phyloP scores from a whole-genome alignment of 495 filamentous ascomycete genomes.

The Articulospora tetracladia region DNA sequence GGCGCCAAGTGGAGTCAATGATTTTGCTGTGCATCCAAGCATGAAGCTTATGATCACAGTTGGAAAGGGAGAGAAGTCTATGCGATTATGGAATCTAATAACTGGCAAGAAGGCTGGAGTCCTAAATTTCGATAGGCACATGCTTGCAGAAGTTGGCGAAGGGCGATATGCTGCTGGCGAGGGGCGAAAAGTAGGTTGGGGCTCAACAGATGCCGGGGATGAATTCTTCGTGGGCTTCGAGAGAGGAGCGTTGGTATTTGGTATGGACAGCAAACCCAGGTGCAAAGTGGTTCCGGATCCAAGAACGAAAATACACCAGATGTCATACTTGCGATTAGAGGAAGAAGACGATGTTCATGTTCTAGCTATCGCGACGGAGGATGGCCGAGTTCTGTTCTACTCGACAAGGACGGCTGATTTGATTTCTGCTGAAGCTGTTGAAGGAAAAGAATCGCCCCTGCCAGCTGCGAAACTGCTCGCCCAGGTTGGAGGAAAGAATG shows the following conservation, averaged over 20 bases:
- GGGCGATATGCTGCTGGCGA: slow-evolving; percentile 74
- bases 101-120: slow-evolving; percentile 95
- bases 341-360: slow-evolving; percentile 44
- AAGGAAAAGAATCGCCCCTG: slow-evolving; percentile 32
- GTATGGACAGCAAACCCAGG: slow-evolving; percentile 79
- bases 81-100: slow-evolving; percentile 95
- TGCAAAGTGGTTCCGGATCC: slow-evolving; percentile 64
- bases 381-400: slow-evolving; percentile 85
- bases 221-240: slow-evolving; percentile 90
- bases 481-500: slow-evolving; percentile 69
- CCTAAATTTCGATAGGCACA: slow-evolving; percentile 69
- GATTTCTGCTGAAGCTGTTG: slow-evolving; percentile 17
- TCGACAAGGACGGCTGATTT: slow-evolving; percentile 49
- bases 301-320: slow-evolving; percentile 75
- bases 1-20: slow-evolving; percentile 86
- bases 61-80: slow-evolving; percentile 78
- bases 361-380: slow-evolving; percentile 84
- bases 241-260: slow-evolving; percentile 77
- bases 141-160: slow-evolving; percentile 69
- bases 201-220: slow-evolving; percentile 55
- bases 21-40: slow-evolving; percentile 91
- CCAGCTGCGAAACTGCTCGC: slow-evolving; percentile 58
- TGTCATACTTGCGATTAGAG: slow-evolving; percentile 60
- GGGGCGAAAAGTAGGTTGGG: slow-evolving; percentile 82
- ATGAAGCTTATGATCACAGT: slow-evolving; percentile 95